A percentile compares a stretch with the other conserved stretches of the same genome.
phyloP scores from a whole-genome alignment of 768 basidiomycete genomes.

The Boletus patriciae region DNA sequence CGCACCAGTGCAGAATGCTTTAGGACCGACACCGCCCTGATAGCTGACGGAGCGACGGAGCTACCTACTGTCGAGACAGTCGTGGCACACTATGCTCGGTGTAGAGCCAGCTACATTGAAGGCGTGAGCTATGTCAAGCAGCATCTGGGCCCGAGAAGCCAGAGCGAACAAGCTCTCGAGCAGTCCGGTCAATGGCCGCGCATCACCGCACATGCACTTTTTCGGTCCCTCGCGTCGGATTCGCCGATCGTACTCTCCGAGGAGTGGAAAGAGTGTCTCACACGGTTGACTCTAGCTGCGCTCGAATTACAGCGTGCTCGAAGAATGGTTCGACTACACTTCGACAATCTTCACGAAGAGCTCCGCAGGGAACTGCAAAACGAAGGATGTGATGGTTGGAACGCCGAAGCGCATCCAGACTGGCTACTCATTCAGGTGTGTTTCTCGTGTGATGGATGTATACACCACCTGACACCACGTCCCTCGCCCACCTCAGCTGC shows the following conservation, averaged over 20 bases:
- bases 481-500: slow-evolving; percentile 35
- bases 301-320: slow-evolving; percentile 40
- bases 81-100: slow-evolving; percentile 5
- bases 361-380: slow-evolving; percentile 30
- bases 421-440: slow-evolving; percentile 48
- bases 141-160: slow-evolving; percentile 14
- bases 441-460: background rate
- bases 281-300: slow-evolving; percentile 27
- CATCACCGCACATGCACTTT: slow-evolving; percentile 31
- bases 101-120: slow-evolving; percentile 3
- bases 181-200: slow-evolving; percentile 40
- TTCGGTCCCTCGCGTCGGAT: slow-evolving; percentile 31
- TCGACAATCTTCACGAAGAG: slow-evolving; percentile 29
- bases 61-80: background rate
- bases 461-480: background rate
- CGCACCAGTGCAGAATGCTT: slow-evolving; percentile 9
- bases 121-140: background rate
- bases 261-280: slow-evolving; percentile 35
- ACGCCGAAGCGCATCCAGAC: slow-evolving; percentile 24
- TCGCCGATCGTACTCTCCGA: slow-evolving; percentile 14
- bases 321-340: slow-evolving; percentile 32
- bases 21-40: background rate
- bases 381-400: no score
- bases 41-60: background rate
- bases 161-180: slow-evolving; percentile 18